A percentile compares a stretch with the other conserved stretches of the same genome.
These are phyloP conservation scores for Acanthamoeba divionensis DNA, from an alignment of 208 protist genomes.

Conservation along the genomic window DNA sequence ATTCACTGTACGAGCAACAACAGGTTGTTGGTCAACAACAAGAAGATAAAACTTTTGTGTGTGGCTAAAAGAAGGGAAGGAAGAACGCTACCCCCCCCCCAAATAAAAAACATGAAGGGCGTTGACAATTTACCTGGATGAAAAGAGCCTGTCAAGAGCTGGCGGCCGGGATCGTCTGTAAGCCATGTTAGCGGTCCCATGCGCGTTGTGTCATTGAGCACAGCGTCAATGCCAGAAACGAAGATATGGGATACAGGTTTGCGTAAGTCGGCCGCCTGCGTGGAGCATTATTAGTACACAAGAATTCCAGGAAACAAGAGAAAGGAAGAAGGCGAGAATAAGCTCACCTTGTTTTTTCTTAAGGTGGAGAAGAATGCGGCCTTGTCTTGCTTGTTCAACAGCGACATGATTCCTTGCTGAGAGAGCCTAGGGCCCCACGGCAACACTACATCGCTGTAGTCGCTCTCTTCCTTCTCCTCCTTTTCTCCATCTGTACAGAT, in stretches of 20 bases:
- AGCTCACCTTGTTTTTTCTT: not conserved
- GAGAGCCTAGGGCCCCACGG: not conserved
- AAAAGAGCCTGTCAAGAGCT: constrained; percentile 65
- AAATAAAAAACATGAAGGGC: no score
- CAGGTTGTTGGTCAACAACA: no score
- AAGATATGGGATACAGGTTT: not conserved
- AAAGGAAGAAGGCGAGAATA: no score
- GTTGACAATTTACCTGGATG: no score
- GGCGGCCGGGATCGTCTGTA: constrained; percentile 57
- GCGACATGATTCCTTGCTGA: not conserved
- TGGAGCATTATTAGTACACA: no score
- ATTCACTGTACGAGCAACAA: no score
- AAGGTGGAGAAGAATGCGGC: not conserved
- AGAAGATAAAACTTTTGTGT: no score
- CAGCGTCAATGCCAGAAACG: not conserved
- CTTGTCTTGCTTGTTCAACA: not conserved
- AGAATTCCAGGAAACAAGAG: no score
- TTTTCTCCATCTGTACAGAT: not conserved
- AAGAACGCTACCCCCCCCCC: no score
- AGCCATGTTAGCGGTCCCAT: constrained; percentile 54
- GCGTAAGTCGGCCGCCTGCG: not conserved
- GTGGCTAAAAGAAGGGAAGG: no score
- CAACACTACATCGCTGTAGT: not conserved
- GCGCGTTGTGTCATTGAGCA: not conserved
- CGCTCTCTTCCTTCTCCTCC: not conserved